Base-by-base conservation (phyloP, 1,284 basidiomycete genomes). In the Calocybe gambosa region DNA sequence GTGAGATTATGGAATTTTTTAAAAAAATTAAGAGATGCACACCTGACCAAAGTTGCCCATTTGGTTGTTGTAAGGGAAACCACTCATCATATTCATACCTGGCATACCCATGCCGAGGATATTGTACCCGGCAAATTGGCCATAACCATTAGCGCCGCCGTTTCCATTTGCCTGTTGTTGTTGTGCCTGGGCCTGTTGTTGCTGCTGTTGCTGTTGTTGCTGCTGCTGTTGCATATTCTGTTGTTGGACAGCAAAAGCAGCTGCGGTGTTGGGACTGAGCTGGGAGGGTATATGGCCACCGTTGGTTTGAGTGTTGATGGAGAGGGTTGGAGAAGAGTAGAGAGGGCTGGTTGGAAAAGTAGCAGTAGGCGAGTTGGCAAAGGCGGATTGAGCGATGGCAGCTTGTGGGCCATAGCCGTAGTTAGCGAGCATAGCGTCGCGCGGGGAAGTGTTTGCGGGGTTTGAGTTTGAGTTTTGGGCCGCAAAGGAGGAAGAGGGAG, bases 371-470 rank as follows among this genome's bases (percentile, higher is more conserved):
- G 75, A 74, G 57, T 63, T 68, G 55, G 61, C 71, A 55, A 74
- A 69, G 50, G 68, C 66, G 50, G 71, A 58, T 62, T 84, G 72
- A 50, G 71, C 60, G 52, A 85, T 75, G 61, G 64, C 76, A 34
- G 82, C 81, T 56, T 86, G 81, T 18, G 82, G 81, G 21, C 85
- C 86, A 59, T 89, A 89, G 53, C 87, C 86, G 59, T 89, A 89
- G 72, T 88, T 89, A 50, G 83, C 84, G 61, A 85, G 89, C 25
- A 26, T 26, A 29, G 80, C 76, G 61, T 88, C 84, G 43, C 80
- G 75, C 45, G 70, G 65, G 37, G 71, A 67, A 50, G 61, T 59
- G 46, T 38, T 51, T 29, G 44, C 48, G n/a, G 39, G 44, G 39
- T 60, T 63, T 38, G 58, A 57, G 49, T 60, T 52, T 43, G 64